Percentiles rank a stretch among this genome's conserved stretches.
Conservation (phyloP, 164 flowering plant genomes). For the Tetracentron sinense region DNA sequence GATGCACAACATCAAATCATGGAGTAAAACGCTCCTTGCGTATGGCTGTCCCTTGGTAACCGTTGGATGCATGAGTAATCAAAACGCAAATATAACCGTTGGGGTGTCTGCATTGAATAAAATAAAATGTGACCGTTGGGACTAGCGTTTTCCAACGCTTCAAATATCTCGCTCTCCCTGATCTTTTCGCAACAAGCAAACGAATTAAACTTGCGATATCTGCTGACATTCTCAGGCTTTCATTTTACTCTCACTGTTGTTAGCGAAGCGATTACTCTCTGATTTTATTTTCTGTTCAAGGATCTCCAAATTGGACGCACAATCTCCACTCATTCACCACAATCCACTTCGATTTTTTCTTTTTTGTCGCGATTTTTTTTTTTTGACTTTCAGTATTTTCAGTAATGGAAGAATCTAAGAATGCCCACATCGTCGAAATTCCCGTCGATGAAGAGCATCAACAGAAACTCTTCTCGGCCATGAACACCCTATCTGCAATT, state of each 20-base stretch:
- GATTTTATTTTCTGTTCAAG: too few species aligned
- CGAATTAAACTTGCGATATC: background rate
- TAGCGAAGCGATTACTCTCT: too few species aligned
- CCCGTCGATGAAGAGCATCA: constrained; percentile 60
- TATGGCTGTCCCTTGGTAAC: too few species aligned
- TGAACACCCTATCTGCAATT: constrained; percentile 32
- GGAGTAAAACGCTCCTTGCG: too few species aligned
- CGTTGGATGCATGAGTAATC: too few species aligned
- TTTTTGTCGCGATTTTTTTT: background rate
- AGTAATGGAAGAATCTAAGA: constrained; percentile 52
- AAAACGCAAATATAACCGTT: constrained; percentile 20
- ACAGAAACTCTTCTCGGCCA: constrained; percentile 16
- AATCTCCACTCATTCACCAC: too few species aligned
- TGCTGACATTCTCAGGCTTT: background rate
- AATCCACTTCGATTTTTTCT: background rate
- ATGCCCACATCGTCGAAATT: constrained; percentile 69
- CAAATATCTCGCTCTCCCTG: constrained; percentile 16
- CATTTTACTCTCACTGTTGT: background rate
- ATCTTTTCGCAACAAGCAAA: background rate
- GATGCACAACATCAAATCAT: too few species aligned
- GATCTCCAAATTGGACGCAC: too few species aligned
- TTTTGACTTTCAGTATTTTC: background rate
- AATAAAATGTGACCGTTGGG: constrained; percentile 20
- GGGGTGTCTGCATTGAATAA: background rate
- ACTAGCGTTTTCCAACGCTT: constrained; percentile 13